These are phyloP conservation scores for Artemisia annua DNA, from an alignment of 129 eudicot species.

Conservation along the genomic window DNA sequence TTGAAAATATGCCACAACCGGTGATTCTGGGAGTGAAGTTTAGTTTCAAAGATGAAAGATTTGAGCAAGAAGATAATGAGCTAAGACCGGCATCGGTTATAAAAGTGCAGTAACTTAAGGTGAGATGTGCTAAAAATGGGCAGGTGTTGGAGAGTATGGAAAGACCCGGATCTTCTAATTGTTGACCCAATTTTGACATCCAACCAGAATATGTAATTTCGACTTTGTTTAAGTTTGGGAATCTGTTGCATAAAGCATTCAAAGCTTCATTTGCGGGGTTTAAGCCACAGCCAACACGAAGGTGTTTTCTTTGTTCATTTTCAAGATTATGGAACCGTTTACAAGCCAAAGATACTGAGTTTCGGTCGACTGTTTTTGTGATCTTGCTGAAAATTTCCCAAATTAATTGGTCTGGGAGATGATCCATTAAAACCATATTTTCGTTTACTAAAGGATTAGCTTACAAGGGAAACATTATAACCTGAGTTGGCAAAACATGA, in stretches of 20 bases:
- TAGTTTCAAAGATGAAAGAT: constrained; percentile 64
- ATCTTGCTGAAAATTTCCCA: constrained; percentile 67
- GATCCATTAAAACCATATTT: constrained; percentile 49
- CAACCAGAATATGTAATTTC: constrained; percentile 81
- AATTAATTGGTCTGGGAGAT: constrained; percentile 63
- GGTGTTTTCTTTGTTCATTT: constrained; percentile 55
- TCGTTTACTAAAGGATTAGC: neutral
- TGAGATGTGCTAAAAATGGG: constrained; percentile 53
- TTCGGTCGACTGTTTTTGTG: constrained; percentile 45
- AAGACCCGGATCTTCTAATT: constrained; percentile 76
- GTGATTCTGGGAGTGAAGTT: constrained; percentile 76
- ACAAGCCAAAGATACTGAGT: constrained; percentile 61
- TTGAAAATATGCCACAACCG: constrained; percentile 71
- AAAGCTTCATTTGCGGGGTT: constrained; percentile 72
- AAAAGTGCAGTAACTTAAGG: constrained; percentile 77
- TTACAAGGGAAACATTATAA: neutral
- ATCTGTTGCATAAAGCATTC: constrained; percentile 58
- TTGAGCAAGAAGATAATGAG: constrained; percentile 55
- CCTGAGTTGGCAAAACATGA: constrained; percentile 32
- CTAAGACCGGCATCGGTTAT: constrained; percentile 78
- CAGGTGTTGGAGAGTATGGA: constrained; percentile 48
- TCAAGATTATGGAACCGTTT: constrained; percentile 63
- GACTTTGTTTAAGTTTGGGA: constrained; percentile 54
- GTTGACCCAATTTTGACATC: constrained; percentile 79
- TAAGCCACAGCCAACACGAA: constrained; percentile 78